phyloP scores from a whole-genome alignment of 2,329 filamentous ascomycete species.

The Bipolaris cookei region DNA sequence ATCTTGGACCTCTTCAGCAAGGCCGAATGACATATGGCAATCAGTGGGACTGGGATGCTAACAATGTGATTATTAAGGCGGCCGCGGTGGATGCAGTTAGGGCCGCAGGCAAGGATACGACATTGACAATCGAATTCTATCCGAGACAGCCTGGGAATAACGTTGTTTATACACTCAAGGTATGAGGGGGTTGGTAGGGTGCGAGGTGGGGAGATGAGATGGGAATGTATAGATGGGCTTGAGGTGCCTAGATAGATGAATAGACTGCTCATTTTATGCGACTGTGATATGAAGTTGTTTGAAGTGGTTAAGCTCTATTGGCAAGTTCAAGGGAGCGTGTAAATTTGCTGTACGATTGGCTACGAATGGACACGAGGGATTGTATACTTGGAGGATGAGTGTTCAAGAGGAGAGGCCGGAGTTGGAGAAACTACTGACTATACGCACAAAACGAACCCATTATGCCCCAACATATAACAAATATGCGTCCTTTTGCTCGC shows the following conservation, averaged over 20 bases:
- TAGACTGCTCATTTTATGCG: no score
- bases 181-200: constrained; percentile 20
- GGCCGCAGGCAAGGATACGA: constrained; percentile 52
- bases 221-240: no score
- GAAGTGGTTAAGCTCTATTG: no score
- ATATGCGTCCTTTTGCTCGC: neutral
- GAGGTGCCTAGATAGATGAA: no score
- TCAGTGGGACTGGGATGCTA: constrained; percentile 60
- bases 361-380: neutral
- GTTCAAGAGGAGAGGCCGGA: neutral
- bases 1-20: constrained; percentile 60
- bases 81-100: constrained; percentile 57
- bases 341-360: no score
- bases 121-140: constrained; percentile 63
- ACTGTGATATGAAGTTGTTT: no score
- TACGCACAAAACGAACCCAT: neutral
- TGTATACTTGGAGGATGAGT: no score
- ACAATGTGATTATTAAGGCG: constrained; percentile 56
- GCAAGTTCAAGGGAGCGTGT: no score
- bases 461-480: no score
- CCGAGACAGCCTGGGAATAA: constrained; percentile 58
- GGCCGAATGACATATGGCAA: constrained; percentile 54
- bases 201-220: no score
- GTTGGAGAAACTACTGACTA: neutral
- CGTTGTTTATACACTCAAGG: constrained; percentile 57